phyloP scores from a whole-genome alignment of 2,329 filamentous ascomycete species.

The Lasiodiplodia gonubiensis region DNA sequence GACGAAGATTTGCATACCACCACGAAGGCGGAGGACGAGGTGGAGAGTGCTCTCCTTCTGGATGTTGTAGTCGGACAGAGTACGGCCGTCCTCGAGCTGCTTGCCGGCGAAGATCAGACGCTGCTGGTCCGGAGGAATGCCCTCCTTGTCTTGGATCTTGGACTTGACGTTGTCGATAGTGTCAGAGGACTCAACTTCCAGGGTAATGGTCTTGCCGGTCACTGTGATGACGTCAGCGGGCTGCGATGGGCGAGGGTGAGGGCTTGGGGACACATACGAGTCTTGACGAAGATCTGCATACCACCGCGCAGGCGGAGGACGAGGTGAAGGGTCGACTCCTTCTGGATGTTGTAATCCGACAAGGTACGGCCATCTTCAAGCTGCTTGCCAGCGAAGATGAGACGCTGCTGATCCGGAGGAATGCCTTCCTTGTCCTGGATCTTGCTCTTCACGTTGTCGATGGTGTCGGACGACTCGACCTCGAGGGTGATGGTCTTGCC shows the following conservation, averaged over 20 bases:
- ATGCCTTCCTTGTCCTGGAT: conserved; percentile 99
- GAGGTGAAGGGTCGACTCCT: conserved; percentile 74
- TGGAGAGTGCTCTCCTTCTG: conserved; percentile 72
- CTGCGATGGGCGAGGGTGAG: conserved; percentile 36
- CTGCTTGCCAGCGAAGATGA: conserved; percentile 97
- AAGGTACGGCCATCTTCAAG: conserved; percentile 93
- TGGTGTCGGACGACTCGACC: conserved; percentile 79
- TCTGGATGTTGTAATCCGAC: conserved; percentile 95
- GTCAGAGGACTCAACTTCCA: conserved; percentile 48
- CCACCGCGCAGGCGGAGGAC: conserved; percentile 74
- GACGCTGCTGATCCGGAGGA: conserved; percentile 92
- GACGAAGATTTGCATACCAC: conserved; percentile 68
- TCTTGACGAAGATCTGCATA: conserved; percentile 69
- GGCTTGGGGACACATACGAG: conserved; percentile 42
- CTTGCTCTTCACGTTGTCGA: conserved; percentile 96
- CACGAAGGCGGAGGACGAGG: conserved; percentile 74
- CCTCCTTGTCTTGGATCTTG: conserved; percentile 64
- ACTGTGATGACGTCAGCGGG: conserved; percentile 51
- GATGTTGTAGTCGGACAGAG: conserved; percentile 62
- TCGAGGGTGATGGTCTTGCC: conserved; percentile 72
- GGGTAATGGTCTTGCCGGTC: conserved; percentile 62
- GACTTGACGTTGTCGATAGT: conserved; percentile 50
- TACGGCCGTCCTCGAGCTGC: conserved; percentile 63
- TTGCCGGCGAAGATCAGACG: conserved; percentile 64
- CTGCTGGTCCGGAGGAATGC: conserved; percentile 64